Evolutionary conservation across 208 protist species (phyloP).

Genomic region (Spongospora subterranea): DNA sequence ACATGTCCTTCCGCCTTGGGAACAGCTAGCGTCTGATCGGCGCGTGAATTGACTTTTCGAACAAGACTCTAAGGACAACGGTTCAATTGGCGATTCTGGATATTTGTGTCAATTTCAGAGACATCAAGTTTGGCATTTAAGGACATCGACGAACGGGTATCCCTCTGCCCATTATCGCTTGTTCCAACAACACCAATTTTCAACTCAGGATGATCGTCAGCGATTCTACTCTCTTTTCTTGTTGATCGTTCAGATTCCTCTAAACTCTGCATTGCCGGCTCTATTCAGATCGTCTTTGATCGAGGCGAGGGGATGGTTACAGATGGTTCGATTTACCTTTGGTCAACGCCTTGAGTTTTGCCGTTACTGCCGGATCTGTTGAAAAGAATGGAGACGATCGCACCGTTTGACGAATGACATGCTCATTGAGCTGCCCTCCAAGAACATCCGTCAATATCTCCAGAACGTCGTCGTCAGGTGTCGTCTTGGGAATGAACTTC

Average conservation of each 20-base stretch:
- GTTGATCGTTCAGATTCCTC: too few relatives aligned
- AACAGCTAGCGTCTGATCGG: neutral
- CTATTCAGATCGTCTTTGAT: too few relatives aligned
- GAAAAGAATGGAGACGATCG: slow-evolving; percentile 44
- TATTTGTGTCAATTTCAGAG: neutral
- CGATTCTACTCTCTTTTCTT: too few relatives aligned
- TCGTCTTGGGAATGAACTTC: slow-evolving; percentile 21
- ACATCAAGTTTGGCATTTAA: slow-evolving; percentile 28
- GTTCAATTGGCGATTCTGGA: slow-evolving; percentile 4
- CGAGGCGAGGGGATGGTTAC: too few relatives aligned
- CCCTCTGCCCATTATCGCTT: neutral
- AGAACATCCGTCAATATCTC: slow-evolving; percentile 13
- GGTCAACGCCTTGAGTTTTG: neutral
- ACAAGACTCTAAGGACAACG: slow-evolving; percentile 1
- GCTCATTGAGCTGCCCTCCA: slow-evolving; percentile 2
- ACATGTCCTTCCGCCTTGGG: neutral
- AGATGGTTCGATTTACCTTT: too few relatives aligned
- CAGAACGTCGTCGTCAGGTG: slow-evolving; percentile 21
- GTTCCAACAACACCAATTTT: slow-evolving; percentile 5
- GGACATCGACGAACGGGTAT: neutral
- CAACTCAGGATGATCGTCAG: slow-evolving; percentile 28
- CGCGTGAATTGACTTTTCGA: neutral
- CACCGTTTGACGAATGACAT: neutral
- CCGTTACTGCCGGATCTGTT: neutral
- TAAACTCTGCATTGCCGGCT: too few relatives aligned